Evolutionary conservation across 805 yeast species (phyloP).

Genomic region (Pichia nanzhaoensis): DNA sequence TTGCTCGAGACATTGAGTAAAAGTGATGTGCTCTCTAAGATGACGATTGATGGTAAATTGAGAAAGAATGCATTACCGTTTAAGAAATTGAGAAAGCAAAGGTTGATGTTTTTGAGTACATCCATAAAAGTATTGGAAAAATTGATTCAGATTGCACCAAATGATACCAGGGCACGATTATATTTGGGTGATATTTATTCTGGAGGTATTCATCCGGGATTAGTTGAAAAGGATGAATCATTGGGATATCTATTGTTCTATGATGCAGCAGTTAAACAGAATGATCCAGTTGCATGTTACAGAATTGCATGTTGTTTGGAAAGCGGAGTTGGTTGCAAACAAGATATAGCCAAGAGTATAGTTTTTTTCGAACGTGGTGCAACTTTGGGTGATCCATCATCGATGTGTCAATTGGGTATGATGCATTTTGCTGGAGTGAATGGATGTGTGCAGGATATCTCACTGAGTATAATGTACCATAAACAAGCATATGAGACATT

Average conservation of each 20-base stretch:
- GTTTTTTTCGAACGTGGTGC: constrained; percentile 56
- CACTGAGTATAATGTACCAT: constrained; percentile 25
- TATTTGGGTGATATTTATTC: constrained; percentile 58
- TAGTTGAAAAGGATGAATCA: constrained; percentile 44
- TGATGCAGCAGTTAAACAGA: constrained; percentile 47
- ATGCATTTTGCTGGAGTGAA: constrained; percentile 41
- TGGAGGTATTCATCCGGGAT: constrained; percentile 40
- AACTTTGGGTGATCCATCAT: constrained; percentile 49
- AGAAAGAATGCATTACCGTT: constrained; percentile 33
- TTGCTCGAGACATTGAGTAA: constrained; percentile 42
- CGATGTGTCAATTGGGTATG: constrained; percentile 73
- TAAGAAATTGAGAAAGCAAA: constrained; percentile 43
- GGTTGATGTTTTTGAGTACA: constrained; percentile 48
- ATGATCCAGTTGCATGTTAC: constrained; percentile 57
- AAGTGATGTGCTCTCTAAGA: constrained; percentile 36
- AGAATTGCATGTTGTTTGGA: constrained; percentile 68
- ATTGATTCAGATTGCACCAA: constrained; percentile 39
- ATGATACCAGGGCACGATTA: constrained; percentile 50
- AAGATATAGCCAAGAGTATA: constrained; percentile 41
- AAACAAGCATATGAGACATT: constrained; percentile 24
- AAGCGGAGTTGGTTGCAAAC: constrained; percentile 49
- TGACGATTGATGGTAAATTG: constrained; percentile 41
- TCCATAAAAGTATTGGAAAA: constrained; percentile 56
- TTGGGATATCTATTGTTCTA: constrained; percentile 56
- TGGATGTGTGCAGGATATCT: constrained; percentile 25